A percentile compares a stretch with the other conserved stretches of the same genome.
Evolutionary conservation across 129 eudicot genomes (phyloP).

Genomic region (Helichrysum umbraculigerum): DNA sequence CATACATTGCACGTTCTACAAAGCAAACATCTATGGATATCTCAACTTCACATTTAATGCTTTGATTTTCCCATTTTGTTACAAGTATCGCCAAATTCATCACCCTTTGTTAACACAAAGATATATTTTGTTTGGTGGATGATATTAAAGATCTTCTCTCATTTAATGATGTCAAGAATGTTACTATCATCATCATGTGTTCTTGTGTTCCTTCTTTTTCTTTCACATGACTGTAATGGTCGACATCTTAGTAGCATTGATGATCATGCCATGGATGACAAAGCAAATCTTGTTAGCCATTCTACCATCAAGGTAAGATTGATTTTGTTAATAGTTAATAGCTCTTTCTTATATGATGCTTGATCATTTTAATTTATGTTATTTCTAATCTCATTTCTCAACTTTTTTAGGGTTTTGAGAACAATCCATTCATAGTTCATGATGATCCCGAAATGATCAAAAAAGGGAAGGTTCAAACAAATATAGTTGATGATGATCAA

Average conservation of each 20-base stretch:
- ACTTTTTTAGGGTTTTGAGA: slow-evolving; percentile 30
- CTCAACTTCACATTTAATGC: slow-evolving; percentile 50
- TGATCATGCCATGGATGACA: slow-evolving; percentile 12
- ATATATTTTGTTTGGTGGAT: slow-evolving; percentile 20
- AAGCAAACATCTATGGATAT: slow-evolving; percentile 18
- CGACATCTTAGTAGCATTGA: slow-evolving; percentile 37
- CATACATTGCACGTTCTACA: slow-evolving; percentile 55
- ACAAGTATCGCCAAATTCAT: slow-evolving; percentile 31
- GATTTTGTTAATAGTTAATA: neutral
- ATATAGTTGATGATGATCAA: neutral
- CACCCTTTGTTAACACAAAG: slow-evolving; percentile 10
- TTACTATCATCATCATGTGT: slow-evolving; percentile 31
- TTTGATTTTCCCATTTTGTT: slow-evolving; percentile 25
- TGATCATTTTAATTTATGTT: neutral
- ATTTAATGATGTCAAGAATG: slow-evolving; percentile 45
- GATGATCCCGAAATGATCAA: slow-evolving; percentile 4
- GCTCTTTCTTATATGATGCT: slow-evolving; percentile 7
- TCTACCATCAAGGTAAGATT: slow-evolving; percentile 39
- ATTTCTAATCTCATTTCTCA: neutral
- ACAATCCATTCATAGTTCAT: slow-evolving; percentile 14
- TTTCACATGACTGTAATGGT: slow-evolving; percentile 42
- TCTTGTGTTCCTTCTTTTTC: slow-evolving; percentile 41
- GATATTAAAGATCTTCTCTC: slow-evolving; percentile 16
- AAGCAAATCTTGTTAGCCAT: slow-evolving; percentile 29
- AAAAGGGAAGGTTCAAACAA: slow-evolving; percentile 7